Evolutionary conservation across 1,139 yeast genomes (phyloP).

Genomic region (Lodderomyces parapsilosis): DNA sequence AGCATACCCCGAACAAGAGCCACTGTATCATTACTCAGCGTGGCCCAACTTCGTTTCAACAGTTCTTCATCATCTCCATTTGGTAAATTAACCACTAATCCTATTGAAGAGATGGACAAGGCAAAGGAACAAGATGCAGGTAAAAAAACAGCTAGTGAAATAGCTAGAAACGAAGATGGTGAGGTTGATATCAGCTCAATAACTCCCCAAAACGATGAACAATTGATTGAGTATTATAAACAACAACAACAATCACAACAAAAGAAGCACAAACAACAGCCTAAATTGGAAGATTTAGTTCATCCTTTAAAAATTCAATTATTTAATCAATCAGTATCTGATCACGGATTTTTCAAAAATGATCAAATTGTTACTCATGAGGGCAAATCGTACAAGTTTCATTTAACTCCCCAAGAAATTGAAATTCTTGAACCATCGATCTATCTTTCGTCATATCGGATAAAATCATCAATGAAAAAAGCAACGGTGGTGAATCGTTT

Average conservation of each 20-base stretch:
- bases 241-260: slow-evolving; percentile 14
- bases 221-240: slow-evolving; percentile 34
- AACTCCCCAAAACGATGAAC: slow-evolving; percentile 32
- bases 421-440: slow-evolving; percentile 83
- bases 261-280: slow-evolving; percentile 29
- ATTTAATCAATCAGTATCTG: slow-evolving; percentile 57
- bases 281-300: slow-evolving; percentile 38
- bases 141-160: slow-evolving; percentile 14
- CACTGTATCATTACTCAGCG: not conserved
- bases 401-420: slow-evolving; percentile 62
- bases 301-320: slow-evolving; percentile 74
- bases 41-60: not conserved
- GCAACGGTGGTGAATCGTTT: slow-evolving; percentile 80
- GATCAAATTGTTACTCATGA: slow-evolving; percentile 50
- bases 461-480: slow-evolving; percentile 85
- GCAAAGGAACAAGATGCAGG: too few species aligned
- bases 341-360: slow-evolving; percentile 76
- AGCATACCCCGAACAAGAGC: slow-evolving; percentile 2
- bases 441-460: slow-evolving; percentile 71
- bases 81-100: slow-evolving; percentile 8
- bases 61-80: slow-evolving; percentile 4
- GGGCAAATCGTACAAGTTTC: slow-evolving; percentile 54
- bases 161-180: slow-evolving; percentile 12
- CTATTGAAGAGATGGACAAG: slow-evolving; percentile 5
- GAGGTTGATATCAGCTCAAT: slow-evolving; percentile 11